Conservation (phyloP, 78 protist genomes). For the slime mould (Dictyostelium discoideum) region DNA sequence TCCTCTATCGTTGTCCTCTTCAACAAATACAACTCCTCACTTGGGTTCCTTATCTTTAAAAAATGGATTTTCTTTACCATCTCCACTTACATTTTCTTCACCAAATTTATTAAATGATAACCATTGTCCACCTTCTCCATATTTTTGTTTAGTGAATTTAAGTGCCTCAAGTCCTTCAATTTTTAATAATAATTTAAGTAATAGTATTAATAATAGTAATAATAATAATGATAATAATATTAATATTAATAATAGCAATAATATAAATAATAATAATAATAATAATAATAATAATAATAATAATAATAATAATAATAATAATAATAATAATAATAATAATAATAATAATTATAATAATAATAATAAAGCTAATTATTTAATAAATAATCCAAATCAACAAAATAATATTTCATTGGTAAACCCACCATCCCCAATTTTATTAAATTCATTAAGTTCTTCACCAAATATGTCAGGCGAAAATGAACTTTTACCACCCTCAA, state of each 20-base stretch:
- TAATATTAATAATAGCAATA: neutral
- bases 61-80: constrained; percentile 6
- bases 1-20: neutral
- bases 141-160: neutral
- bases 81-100: neutral
- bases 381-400: neutral
- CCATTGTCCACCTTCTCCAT: neutral
- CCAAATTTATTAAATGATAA: neutral
- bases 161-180: neutral
- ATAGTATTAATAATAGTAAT: neutral
- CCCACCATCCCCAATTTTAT: neutral
- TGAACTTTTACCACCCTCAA: neutral
- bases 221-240: neutral
- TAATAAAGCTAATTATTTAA: neutral
- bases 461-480: neutral
- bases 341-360: neutral
- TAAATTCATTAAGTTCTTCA: neutral
- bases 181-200: neutral
- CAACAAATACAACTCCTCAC: neutral
- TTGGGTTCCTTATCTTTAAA: neutral
- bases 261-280: neutral
- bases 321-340: neutral
- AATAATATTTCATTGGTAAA: neutral
- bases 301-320: neutral
- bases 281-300: neutral